Evolutionary conservation across 2,329 filamentous ascomycete genomes (phyloP).

Genomic region (Fusarium protoensiforme): DNA sequence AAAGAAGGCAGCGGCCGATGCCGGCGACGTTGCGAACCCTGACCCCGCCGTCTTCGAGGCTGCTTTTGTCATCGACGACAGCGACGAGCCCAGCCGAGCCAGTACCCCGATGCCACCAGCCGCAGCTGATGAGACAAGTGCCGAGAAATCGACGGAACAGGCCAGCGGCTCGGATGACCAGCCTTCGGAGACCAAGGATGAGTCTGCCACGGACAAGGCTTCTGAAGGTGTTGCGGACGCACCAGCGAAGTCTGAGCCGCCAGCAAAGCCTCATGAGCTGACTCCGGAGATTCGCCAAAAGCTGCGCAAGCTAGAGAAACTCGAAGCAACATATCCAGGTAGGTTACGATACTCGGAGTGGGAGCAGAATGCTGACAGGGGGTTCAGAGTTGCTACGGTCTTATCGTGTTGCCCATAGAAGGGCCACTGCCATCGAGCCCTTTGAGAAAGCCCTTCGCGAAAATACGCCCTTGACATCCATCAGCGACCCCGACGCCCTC

Average conservation of each 20-base stretch:
- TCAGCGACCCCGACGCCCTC: conserved; percentile 84
- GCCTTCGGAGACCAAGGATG: conserved; percentile 21
- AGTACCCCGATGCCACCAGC: conserved; percentile 64
- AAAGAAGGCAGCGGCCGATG: conserved; percentile 53
- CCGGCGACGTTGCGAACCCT: conserved; percentile 63
- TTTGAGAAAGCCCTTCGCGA: conserved; percentile 94
- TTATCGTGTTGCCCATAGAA: conserved; percentile 89
- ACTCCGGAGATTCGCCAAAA: conserved; percentile 79
- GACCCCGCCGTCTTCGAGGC: conserved; percentile 91
- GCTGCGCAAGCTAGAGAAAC: conserved; percentile 86
- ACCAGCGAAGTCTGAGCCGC: conserved; percentile 22
- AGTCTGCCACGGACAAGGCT: conserved; percentile 34
- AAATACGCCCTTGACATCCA: conserved; percentile 90
- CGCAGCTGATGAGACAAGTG: conserved; percentile 49
- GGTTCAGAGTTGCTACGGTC: conserved; percentile 80
- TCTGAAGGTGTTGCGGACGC: conserved; percentile 29
- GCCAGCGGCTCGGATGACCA: conserved; percentile 38
- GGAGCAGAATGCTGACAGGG: conserved; percentile 9
- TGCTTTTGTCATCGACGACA: conserved; percentile 88
- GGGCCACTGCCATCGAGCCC: conserved; percentile 87
- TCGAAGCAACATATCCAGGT: conserved; percentile 90
- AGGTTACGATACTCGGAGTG: conserved; percentile 33
- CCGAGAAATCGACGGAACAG: conserved; percentile 23
- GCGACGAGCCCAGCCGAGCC: conserved; percentile 73
- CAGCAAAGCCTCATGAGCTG: conserved; percentile 61